Evolutionary conservation across 1,284 basidiomycete species (phyloP), one percentile per base, ranked within the genome.

Genomic region (Meripilus lineatus): DNA sequence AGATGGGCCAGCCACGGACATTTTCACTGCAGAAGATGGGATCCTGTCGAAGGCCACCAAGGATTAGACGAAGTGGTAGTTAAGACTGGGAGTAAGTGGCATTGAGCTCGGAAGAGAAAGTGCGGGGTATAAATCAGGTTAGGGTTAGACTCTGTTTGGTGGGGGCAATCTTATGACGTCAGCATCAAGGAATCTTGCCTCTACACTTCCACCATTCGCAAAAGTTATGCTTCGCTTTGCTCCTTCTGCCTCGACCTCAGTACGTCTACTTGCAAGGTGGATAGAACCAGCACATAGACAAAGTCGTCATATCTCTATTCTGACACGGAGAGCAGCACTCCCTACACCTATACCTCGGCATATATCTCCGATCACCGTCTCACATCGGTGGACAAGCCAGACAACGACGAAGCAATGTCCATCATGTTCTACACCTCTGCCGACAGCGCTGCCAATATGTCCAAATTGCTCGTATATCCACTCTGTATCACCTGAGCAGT

Each of bases 361-460:
- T 11, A 24, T 20, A 14, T 38, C 37, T n/a, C 14, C 10, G 22
- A 10, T 10, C 18, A 13, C 34, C 17, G 8, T 11, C 14, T 11
- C 13, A 15, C 37, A n/a, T 38, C 14, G 15, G 20, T n/a, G n/a
- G n/a, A n/a, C n/a, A n/a, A n/a, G n/a, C n/a, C n/a, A n/a, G n/a
- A n/a, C n/a, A n/a, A n/a, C 21, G 20, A 25, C 48, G 41, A 58
- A 52, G 36, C 51, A 44, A 28, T 89, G 88, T 54, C 75, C 81
- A 7, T 72, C 73, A 20, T 90, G 88, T 58, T 69, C 71, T 3
- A 53, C 68, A 21, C 66, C 69, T 4, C 65, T 90, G 5, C 72
- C 80, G 3, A 78, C 80, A 2, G 59, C 71, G 15, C 64, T 90
- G 34, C 86, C 85, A 0, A 80, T 81, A 24, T 91, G 88, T 61